These are phyloP conservation scores for Coemansia asiatica DNA, from an alignment of 192 early-diverging fungal genomes.

Conservation along the genomic window DNA sequence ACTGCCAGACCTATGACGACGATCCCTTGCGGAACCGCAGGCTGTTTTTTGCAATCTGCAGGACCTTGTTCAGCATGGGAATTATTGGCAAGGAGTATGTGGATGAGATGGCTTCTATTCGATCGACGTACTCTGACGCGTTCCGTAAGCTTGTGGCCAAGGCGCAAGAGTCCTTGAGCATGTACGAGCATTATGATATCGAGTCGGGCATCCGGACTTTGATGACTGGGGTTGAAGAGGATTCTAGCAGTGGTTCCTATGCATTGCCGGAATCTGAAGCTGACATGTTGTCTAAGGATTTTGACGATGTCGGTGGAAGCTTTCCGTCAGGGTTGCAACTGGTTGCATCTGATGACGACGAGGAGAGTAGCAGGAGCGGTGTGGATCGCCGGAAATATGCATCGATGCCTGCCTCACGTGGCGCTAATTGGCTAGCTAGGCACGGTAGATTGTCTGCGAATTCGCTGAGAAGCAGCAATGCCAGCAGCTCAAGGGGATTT, in stretches of 20 bases:
- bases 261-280: background rate
- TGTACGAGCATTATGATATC: slow-evolving; percentile 57
- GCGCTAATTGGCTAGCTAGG: background rate
- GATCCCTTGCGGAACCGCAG: slow-evolving; percentile 79
- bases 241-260: slow-evolving; percentile 15
- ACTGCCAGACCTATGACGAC: slow-evolving; percentile 85
- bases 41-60: slow-evolving; percentile 86
- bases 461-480: slow-evolving; percentile 2
- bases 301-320: background rate
- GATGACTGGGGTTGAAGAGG: slow-evolving; percentile 30
- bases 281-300: background rate
- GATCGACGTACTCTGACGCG: slow-evolving; percentile 81
- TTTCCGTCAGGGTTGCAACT: background rate
- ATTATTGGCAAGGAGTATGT: slow-evolving; percentile 73
- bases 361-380: slow-evolving; percentile 3
- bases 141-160: slow-evolving; percentile 81
- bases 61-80: slow-evolving; percentile 82
- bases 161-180: slow-evolving; percentile 62
- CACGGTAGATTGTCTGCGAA: background rate
- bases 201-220: slow-evolving; percentile 37
- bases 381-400: slow-evolving; percentile 14
- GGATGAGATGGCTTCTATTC: slow-evolving; percentile 81
- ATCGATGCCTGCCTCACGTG: slow-evolving; percentile 6
- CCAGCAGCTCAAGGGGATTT: slow-evolving; percentile 4
- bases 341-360: slow-evolving; percentile 23